phyloP scores from a whole-genome alignment of 305 asterid genomes.

The Solanum hybrid region DNA sequence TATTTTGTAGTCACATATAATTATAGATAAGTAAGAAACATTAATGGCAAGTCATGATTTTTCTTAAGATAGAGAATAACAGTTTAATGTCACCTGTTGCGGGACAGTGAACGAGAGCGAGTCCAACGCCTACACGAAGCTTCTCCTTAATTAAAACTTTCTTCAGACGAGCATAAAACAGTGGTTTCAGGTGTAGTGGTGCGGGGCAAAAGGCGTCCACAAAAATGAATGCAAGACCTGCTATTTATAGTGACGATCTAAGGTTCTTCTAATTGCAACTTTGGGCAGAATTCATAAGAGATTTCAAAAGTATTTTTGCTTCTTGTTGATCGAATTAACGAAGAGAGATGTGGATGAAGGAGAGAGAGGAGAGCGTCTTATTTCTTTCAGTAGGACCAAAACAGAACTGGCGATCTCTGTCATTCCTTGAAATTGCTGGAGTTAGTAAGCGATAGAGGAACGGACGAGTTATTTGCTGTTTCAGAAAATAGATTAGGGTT shows the following conservation, averaged over 20 bases:
- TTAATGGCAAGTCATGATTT: background rate
- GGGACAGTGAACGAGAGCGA: background rate
- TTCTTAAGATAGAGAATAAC: too few relatives aligned
- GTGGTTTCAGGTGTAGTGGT: background rate
- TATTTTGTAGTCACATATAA: background rate
- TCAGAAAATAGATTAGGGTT: background rate
- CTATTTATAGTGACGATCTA: background rate
- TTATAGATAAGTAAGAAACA: background rate
- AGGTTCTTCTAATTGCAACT: background rate
- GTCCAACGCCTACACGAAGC: background rate
- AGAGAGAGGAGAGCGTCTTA: too few relatives aligned
- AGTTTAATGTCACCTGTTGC: background rate
- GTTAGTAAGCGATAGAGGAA: too few relatives aligned
- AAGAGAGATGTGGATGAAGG: too few relatives aligned
- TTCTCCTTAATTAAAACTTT: background rate
- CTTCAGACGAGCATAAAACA: background rate
- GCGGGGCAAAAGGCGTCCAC: background rate
- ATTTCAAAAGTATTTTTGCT: too few relatives aligned
- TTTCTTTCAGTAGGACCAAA: background rate
- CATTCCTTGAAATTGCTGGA: background rate
- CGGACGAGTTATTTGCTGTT: background rate
- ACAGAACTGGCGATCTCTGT: background rate
- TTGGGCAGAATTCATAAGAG: background rate
- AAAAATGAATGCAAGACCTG: background rate
- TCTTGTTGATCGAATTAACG: too few relatives aligned